Base-by-base conservation (phyloP, 1,284 basidiomycete genomes). In the Sanghuangporus sanghuang region DNA sequence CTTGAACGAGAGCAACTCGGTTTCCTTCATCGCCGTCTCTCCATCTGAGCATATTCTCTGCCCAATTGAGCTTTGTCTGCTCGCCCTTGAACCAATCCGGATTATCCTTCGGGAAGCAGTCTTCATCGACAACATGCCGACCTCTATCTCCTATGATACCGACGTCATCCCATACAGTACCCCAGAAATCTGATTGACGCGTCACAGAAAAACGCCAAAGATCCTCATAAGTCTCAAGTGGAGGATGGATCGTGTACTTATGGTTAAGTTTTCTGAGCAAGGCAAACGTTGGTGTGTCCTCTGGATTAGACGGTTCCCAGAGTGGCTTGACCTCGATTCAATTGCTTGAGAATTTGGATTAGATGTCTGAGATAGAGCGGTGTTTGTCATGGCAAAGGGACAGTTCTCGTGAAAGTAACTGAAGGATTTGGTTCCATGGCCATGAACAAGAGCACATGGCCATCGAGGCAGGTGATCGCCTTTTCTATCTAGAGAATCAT, bases 71-170 rank as follows among this genome's bases (percentile, higher is more conserved):
- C 46, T 75, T 77, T 32, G 53, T 54, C 53, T 54, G 32, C 0
- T 91, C 85, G 52, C 85, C 82, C 27, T 75, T 69, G 74, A 94
- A 94, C 92, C 92, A 95, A 6, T 78, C 66, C 21, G 90, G 90
- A 71, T 92, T 93, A n/a, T 81, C 79, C n/a, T 83, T 78, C 32
- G 91, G 89, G 53, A 77, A 73, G 3, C 85, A 82, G 54, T 72
- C 57, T 53, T 75, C 76, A 73, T 92, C 85, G 46, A 92, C 85
- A 60, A 87, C 80, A 76, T 85, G 80, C 59, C 62, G 64, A 54
- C 57, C 59, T 54, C 38, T 35, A n/a, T 56, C 42, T 21, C 90
- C 89, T 54, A 91, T 77, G 66, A 93, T 79, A 44, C 74, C 74
- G 14, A 87, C 86, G 61, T 81, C 80, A 71, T 92, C 89, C 92